Evolutionary conservation across 1,284 basidiomycete genomes (phyloP).

Genomic region (Cerioporus squamosus): DNA sequence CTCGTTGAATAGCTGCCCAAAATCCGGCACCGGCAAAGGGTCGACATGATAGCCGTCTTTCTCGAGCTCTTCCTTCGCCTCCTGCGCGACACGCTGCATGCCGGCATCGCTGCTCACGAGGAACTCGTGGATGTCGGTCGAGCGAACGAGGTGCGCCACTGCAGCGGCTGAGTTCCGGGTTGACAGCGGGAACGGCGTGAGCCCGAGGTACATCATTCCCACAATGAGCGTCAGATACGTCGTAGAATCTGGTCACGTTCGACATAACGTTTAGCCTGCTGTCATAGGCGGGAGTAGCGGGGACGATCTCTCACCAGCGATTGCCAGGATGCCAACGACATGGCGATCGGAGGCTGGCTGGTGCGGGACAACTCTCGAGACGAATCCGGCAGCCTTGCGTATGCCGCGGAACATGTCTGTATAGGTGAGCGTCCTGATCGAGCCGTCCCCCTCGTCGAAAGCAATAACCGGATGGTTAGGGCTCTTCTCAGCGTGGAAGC

Average conservation of each 20-base stretch:
- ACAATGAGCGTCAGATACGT: constrained; percentile 32
- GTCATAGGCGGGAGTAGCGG: too few relatives aligned
- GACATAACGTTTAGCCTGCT: background rate
- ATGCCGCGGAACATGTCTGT: too few relatives aligned
- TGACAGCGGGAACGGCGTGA: constrained; percentile 41
- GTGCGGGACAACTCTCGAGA: too few relatives aligned
- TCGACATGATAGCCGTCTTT: constrained; percentile 12
- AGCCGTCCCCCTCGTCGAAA: too few relatives aligned
- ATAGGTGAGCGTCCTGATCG: too few relatives aligned
- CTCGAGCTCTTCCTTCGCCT: constrained; percentile 14
- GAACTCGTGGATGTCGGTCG: constrained; percentile 32
- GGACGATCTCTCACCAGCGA: too few relatives aligned
- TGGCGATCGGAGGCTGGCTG: too few relatives aligned
- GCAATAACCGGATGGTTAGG: too few relatives aligned
- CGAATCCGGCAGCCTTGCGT: too few relatives aligned
- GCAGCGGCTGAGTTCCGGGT: constrained; percentile 43
- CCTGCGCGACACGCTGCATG: constrained; percentile 19
- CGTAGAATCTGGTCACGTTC: constrained; percentile 32
- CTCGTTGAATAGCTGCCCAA: constrained; percentile 24
- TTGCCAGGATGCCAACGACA: too few relatives aligned
- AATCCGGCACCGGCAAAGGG: constrained; percentile 24
- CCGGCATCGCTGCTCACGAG: constrained; percentile 30
- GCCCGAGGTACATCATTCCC: constrained; percentile 34
- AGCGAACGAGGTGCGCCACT: constrained; percentile 39
- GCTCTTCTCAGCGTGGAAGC: too few relatives aligned